phyloP scores from a whole-genome alignment of 129 eudicot genomes.

The Solidago caesia region DNA sequence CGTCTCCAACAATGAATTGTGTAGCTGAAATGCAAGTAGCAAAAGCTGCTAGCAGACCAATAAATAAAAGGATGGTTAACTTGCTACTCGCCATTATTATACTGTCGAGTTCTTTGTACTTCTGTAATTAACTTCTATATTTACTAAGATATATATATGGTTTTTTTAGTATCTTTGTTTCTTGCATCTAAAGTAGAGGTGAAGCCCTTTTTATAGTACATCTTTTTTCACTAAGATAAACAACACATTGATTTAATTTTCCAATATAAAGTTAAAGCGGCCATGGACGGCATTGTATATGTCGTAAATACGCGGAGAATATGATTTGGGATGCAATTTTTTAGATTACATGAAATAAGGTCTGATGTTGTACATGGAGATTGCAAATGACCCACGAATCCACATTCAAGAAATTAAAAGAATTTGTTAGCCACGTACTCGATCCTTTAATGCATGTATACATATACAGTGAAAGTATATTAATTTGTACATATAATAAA shows the following conservation, averaged over 20 bases:
- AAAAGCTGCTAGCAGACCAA: slow-evolving; percentile 6
- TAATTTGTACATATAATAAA: too few species aligned
- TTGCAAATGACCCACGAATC: too few species aligned
- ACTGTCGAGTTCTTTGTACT: not conserved
- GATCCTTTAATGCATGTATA: too few species aligned
- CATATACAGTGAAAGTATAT: too few species aligned
- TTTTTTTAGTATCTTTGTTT: not conserved
- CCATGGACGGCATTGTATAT: not conserved
- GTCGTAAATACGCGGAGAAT: not conserved
- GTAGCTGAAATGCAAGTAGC: slow-evolving; percentile 13
- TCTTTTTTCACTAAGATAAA: slow-evolving; percentile 4
- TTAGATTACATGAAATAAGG: not conserved
- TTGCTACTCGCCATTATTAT: slow-evolving; percentile 10
- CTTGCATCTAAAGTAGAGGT: slow-evolving; percentile 4
- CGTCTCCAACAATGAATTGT: slow-evolving; percentile 24
- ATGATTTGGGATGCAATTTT: not conserved
- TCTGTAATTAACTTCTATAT: not conserved
- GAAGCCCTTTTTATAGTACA: slow-evolving; percentile 11
- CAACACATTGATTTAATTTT: not conserved
- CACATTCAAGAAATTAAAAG: too few species aligned
- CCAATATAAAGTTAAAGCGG: not conserved
- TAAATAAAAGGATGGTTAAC: not conserved
- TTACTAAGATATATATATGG: not conserved
- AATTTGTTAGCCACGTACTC: too few species aligned
- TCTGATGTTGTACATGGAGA: too few species aligned